These are phyloP conservation scores for Aechmea fasciata DNA, from an alignment of 176 grass and related monocot genomes.

Conservation along the genomic window DNA sequence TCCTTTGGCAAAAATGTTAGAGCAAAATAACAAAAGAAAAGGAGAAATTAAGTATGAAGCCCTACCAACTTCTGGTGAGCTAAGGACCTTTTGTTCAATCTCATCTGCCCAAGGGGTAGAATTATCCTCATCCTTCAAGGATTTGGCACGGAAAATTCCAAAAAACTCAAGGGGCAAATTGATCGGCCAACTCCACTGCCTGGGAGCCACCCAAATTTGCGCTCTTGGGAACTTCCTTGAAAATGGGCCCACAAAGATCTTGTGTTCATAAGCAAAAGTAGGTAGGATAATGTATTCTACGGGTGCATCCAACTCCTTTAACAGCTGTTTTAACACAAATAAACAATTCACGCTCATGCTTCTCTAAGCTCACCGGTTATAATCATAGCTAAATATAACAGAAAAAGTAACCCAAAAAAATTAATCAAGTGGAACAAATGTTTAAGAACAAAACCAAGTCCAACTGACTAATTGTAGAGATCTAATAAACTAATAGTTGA, in stretches of 20 bases:
- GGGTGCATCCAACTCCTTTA: constrained; percentile 89
- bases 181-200: constrained; percentile 97
- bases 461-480: background rate
- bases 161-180: constrained; percentile 96
- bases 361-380: background rate
- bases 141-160: constrained; percentile 72
- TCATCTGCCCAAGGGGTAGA: constrained; percentile 70
- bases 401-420: too few species aligned
- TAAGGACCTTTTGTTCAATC: constrained; percentile 92
- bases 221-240: constrained; percentile 87
- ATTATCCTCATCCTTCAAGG: constrained; percentile 64
- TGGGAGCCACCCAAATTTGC: constrained; percentile 80
- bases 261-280: constrained; percentile 99
- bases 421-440: background rate
- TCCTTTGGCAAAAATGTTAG: background rate
- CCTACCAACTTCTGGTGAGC: constrained; percentile 95
- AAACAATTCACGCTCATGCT: background rate
- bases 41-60: background rate
- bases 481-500: background rate
- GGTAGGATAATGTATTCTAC: constrained; percentile 90
- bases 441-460: background rate
- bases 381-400: background rate
- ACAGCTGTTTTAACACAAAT: constrained; percentile 33
- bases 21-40: background rate
- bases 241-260: constrained; percentile 91